Conservation (phyloP, 2,329 filamentous ascomycete species). For the Arachnomyces sp. region DNA sequence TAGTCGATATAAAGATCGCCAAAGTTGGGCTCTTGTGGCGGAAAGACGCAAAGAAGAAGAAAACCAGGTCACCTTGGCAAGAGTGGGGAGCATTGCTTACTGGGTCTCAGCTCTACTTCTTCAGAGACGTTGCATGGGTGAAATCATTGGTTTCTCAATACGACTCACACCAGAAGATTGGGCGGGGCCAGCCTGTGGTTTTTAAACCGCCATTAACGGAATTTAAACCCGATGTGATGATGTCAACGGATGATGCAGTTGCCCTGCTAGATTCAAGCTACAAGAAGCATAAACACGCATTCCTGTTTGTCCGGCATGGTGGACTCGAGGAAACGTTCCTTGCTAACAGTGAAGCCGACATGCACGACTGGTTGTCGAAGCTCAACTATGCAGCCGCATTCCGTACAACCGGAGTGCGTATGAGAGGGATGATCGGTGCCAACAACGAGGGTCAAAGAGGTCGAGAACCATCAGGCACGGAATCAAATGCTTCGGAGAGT, state of each 20-base stretch:
- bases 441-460: constrained; percentile 70
- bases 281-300: constrained; percentile 88
- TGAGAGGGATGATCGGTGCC: constrained; percentile 76
- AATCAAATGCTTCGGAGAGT: constrained; percentile 41
- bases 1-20: constrained; percentile 95
- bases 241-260: constrained; percentile 89
- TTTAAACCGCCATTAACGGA: constrained; percentile 85
- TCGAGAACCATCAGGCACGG: constrained; percentile 13
- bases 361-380: constrained; percentile 95
- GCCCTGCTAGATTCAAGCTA: constrained; percentile 79
- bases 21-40: constrained; percentile 94
- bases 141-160: constrained; percentile 85
- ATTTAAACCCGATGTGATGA: constrained; percentile 87
- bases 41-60: constrained; percentile 89
- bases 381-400: constrained; percentile 96
- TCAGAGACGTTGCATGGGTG: constrained; percentile 86
- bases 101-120: constrained; percentile 94
- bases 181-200: constrained; percentile 66
- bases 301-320: constrained; percentile 79
- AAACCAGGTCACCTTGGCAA: constrained; percentile 91
- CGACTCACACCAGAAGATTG: constrained; percentile 70
- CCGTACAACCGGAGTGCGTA: constrained; percentile 79
- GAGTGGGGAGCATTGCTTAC: constrained; percentile 97
- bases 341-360: constrained; percentile 79
- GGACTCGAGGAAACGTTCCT: constrained; percentile 84